A percentile compares a stretch with the other conserved stretches of the same genome.
Conservation (phyloP, 2,329 filamentous ascomycete species). For the Cercospora canescens region DNA sequence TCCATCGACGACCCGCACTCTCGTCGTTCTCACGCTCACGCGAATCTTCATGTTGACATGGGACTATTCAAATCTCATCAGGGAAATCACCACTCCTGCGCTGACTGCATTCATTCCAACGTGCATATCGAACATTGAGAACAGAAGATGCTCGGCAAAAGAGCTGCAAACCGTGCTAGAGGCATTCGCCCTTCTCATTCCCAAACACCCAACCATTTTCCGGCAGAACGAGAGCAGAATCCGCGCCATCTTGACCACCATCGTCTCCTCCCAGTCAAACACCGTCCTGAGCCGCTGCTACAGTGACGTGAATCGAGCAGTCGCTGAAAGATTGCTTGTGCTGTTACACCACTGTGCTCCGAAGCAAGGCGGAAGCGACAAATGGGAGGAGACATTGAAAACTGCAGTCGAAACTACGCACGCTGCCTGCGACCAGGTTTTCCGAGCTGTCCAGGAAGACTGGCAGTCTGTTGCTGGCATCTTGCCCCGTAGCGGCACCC, state of each 20-base stretch:
- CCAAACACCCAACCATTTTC: slow-evolving; percentile 80
- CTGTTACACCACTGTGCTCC: slow-evolving; percentile 77
- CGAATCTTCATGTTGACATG: slow-evolving; percentile 83
- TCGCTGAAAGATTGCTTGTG: slow-evolving; percentile 66
- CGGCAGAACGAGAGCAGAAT: slow-evolving; percentile 73
- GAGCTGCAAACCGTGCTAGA: slow-evolving; percentile 67
- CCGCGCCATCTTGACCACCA: slow-evolving; percentile 23
- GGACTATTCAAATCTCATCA: slow-evolving; percentile 76
- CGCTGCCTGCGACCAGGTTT: slow-evolving; percentile 70
- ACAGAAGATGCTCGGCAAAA: slow-evolving; percentile 34
- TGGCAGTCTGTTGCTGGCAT: slow-evolving; percentile 67
- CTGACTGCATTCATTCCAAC: slow-evolving; percentile 72
- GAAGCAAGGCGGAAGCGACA: slow-evolving; percentile 73
- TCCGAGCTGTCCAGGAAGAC: slow-evolving; percentile 76
- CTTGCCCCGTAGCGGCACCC: slow-evolving; percentile 25
- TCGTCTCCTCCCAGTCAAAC: slow-evolving; percentile 31
- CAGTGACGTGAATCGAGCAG: slow-evolving; percentile 34
- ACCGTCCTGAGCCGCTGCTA: slow-evolving; percentile 16
- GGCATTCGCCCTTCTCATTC: slow-evolving; percentile 69
- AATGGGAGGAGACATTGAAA: slow-evolving; percentile 72
- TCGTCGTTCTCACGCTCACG: slow-evolving; percentile 74
- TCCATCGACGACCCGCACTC: slow-evolving; percentile 69
- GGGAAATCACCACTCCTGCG: slow-evolving; percentile 85
- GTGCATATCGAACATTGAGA: slow-evolving; percentile 64
- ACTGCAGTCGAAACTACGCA: slow-evolving; percentile 66